These are phyloP conservation scores for Elongisporangium senticosum DNA, from an alignment of 352 stramenopile genomes.

Conservation along the genomic window DNA sequence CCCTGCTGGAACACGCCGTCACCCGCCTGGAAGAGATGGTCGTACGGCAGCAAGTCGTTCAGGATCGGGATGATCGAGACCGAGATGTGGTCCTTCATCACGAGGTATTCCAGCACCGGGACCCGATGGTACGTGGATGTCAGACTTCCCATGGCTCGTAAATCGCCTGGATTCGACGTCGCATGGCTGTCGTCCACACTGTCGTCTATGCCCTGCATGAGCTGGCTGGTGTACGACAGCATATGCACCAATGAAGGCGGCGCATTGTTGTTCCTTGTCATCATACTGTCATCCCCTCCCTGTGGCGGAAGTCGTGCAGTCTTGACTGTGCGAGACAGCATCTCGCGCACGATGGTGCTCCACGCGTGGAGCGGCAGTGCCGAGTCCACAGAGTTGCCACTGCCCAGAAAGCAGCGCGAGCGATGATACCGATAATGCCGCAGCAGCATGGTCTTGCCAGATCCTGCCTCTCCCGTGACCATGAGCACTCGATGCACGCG, in stretches of 20 bases:
- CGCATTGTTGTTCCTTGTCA: background rate
- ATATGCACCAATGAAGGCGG: background rate
- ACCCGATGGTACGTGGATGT: conserved; percentile 28
- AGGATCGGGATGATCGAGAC: conserved; percentile 34
- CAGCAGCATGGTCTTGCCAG: conserved; percentile 63
- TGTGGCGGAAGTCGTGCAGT: conserved; percentile 4
- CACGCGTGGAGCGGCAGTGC: conserved; percentile 55
- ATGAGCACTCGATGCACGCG: conserved; percentile 36
- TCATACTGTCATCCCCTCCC: background rate
- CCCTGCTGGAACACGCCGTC: conserved; percentile 19
- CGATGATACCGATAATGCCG: conserved; percentile 50
- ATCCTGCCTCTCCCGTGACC: conserved; percentile 52
- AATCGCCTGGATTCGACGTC: background rate
- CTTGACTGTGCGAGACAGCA: conserved; percentile 27
- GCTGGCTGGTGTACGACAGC: background rate
- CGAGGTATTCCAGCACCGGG: conserved; percentile 50
- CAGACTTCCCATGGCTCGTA: conserved; percentile 4
- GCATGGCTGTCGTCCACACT: conserved; percentile 1
- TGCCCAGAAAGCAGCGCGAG: conserved; percentile 45
- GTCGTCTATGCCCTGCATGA: background rate
- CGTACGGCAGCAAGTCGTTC: conserved; percentile 47
- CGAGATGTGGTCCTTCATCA: conserved; percentile 36
- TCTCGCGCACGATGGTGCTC: conserved; percentile 40
- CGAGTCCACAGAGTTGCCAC: conserved; percentile 49
- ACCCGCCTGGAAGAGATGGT: conserved; percentile 17